Percentiles rank a stretch among this genome's conserved stretches.
These are phyloP conservation scores for Coniosporium apollinis DNA, from an alignment of 495 filamentous ascomycete genomes.

Conservation along the genomic window DNA sequence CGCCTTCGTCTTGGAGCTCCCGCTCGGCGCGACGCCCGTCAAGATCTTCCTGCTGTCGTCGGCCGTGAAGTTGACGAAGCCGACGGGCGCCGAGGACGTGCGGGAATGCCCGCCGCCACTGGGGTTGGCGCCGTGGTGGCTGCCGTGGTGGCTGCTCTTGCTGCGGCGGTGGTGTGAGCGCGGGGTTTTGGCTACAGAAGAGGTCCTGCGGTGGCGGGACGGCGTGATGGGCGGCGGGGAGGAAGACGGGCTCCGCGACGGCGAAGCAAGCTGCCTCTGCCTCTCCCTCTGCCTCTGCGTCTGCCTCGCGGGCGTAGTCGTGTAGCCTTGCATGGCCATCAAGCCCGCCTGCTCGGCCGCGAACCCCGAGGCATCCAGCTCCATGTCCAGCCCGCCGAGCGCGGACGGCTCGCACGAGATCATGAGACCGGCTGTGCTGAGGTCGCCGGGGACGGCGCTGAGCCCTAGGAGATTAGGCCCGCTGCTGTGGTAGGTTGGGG, in stretches of 20 bases:
- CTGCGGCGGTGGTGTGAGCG: constrained; percentile 7
- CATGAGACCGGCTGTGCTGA: constrained; percentile 6
- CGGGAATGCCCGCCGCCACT: constrained; percentile 5
- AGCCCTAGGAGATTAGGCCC: constrained; percentile 2
- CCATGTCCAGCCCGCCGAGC: not conserved
- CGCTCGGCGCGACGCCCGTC: constrained; percentile 79
- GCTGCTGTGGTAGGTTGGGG: not conserved
- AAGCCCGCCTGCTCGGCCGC: no score
- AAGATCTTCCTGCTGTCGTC: constrained; percentile 64
- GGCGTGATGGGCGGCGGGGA: no score
- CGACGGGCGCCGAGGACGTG: constrained; percentile 24
- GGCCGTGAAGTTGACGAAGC: constrained; percentile 89
- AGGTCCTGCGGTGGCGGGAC: not conserved
- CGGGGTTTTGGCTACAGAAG: not conserved
- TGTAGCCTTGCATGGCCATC: no score
- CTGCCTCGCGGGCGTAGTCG: no score
- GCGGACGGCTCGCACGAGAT: constrained; percentile 10
- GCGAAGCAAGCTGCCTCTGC: no score
- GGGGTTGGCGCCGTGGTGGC: not conserved
- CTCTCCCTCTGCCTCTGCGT: no score
- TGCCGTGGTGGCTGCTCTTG: not conserved
- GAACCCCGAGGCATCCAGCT: no score
- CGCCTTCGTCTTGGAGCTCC: constrained; percentile 85
- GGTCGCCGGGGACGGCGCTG: constrained; percentile 2
- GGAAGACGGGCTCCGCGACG: no score